Evolutionary conservation across 1,284 basidiomycete species (phyloP), one percentile per base, ranked within the genome.

Genomic region (Malassezia restricta): DNA sequence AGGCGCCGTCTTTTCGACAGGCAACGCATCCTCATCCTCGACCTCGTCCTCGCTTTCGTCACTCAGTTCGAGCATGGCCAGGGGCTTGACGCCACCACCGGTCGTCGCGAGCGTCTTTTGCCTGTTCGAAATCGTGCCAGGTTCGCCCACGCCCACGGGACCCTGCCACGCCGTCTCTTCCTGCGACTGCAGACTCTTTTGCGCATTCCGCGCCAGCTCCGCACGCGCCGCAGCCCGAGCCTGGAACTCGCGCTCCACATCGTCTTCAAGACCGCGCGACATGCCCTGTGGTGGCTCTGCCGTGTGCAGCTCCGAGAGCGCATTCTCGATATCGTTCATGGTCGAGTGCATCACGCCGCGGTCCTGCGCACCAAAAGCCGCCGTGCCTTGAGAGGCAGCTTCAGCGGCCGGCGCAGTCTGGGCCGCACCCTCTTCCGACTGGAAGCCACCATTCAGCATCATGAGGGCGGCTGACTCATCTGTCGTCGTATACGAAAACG

Each of bases 401-500:
- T 6, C 29, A 6, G 17, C 8, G 3, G 15, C 11, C 15, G 33
- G 33, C 2, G 11, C 33, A 3, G 11, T 11, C 9, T n/a, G n/a
- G 9, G 9, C 39, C 2, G 39, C 11, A 8, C 17, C n/a, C 24
- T 38, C 42, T 20, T 27, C 15, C 43, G 14, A 6, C 14, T 31
- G 49, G 35, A 56, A 49, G 8, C 48, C 50, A 20, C 60, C 57
- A 35, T 51, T 56, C 30, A 59, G 57, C 20, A 63, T 67, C 8
- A 62, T 59, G 27, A 51, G 42, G 14, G 53, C 53, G 14, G 48
- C 47, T 4, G 43, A 30, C 33, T 58, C 48, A 47, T 73, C 67
- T 42, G 58, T 48, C 28, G 70, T 69, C 3, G 90, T 95, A 74
- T 96, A 96, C 57, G 82, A 84, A 64, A 86, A 81, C 3, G 92